A percentile compares a stretch with the other conserved stretches of the same genome.
These are phyloP conservation scores for Staphylotrichum longicolle DNA, from an alignment of 495 filamentous ascomycete species.

Conservation along the genomic window DNA sequence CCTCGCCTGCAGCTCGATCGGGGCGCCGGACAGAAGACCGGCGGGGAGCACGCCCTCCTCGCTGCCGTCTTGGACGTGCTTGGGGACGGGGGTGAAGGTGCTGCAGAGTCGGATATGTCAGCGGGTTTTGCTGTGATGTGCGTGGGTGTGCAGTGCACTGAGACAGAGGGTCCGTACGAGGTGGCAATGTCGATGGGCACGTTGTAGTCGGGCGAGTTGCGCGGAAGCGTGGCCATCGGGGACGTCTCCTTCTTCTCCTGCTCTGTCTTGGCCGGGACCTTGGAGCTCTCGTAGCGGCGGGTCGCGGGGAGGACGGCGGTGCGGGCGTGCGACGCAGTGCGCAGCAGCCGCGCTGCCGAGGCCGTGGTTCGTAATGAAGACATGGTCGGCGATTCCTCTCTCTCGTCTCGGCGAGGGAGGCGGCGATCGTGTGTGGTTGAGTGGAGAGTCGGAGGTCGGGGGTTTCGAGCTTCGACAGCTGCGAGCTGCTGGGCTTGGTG, in stretches of 20 bases:
- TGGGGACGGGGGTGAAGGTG: slow-evolving; percentile 84
- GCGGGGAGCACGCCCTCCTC: slow-evolving; percentile 76
- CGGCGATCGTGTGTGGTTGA: not conserved
- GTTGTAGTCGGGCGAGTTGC: slow-evolving; percentile 76
- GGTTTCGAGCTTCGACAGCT: not conserved
- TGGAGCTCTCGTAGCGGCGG: slow-evolving; percentile 47
- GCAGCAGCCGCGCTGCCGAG: slow-evolving; percentile 45
- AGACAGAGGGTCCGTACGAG: slow-evolving; percentile 55
- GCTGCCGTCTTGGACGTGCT: slow-evolving; percentile 83
- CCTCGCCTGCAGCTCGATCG: slow-evolving; percentile 86
- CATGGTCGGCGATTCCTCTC: slow-evolving; percentile 28
- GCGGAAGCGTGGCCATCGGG: slow-evolving; percentile 37
- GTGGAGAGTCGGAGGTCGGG: not conserved
- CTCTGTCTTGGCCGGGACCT: slow-evolving; percentile 32
- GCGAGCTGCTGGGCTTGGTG: not conserved
- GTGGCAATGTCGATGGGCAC: slow-evolving; percentile 75
- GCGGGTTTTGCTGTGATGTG: not conserved
- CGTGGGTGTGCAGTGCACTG: not conserved
- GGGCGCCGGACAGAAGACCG: slow-evolving; percentile 86
- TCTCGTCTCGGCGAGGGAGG: not conserved
- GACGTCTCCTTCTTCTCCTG: slow-evolving; percentile 29
- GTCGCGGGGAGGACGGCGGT: slow-evolving; percentile 39
- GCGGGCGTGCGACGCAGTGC: slow-evolving; percentile 40
- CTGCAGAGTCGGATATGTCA: slow-evolving; percentile 42
- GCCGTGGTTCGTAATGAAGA: slow-evolving; percentile 42